Percentiles rank a stretch among this genome's conserved stretches.
These are phyloP conservation scores for Sanghuangporus baumii DNA, from an alignment of 1,284 basidiomycete genomes.

Conservation along the genomic window DNA sequence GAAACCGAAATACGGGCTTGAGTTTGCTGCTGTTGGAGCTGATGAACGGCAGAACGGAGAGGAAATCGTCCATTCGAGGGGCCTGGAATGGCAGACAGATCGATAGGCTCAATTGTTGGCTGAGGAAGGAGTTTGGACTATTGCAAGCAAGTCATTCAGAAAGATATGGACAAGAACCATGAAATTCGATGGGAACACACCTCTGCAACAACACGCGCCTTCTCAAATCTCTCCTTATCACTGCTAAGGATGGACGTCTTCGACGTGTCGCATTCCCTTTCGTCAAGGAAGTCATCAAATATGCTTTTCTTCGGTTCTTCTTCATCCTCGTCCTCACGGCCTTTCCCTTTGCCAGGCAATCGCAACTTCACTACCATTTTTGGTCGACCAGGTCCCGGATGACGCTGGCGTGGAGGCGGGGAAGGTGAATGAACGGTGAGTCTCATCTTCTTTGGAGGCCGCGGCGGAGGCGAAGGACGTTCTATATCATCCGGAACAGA, in stretches of 20 bases:
- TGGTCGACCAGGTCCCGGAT: constrained; percentile 21
- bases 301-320: constrained; percentile 50
- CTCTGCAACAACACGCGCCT: constrained; percentile 67
- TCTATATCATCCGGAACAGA: constrained; percentile 10
- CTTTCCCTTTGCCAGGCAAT: constrained; percentile 52
- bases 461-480: constrained; percentile 11
- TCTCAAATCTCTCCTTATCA: constrained; percentile 78
- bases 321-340: constrained; percentile 44
- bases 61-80: constrained; percentile 50
- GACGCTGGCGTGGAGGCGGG: constrained; percentile 29
- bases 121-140: constrained; percentile 49
- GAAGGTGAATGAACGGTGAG: constrained; percentile 23
- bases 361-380: constrained; percentile 47
- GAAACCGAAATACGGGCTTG: constrained; percentile 24
- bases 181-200: constrained; percentile 31
- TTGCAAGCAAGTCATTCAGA: constrained; percentile 4
- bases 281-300: constrained; percentile 76
- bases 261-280: constrained; percentile 69
- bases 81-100: constrained; percentile 35
- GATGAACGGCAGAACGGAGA: constrained; percentile 48
- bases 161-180: not conserved
- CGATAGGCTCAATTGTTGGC: constrained; percentile 30
- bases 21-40: constrained; percentile 22
- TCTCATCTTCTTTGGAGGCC: constrained; percentile 15
- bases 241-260: constrained; percentile 60